Conservation (phyloP, 2,329 filamentous ascomycete genomes). For the Sporothrix luriei region DNA sequence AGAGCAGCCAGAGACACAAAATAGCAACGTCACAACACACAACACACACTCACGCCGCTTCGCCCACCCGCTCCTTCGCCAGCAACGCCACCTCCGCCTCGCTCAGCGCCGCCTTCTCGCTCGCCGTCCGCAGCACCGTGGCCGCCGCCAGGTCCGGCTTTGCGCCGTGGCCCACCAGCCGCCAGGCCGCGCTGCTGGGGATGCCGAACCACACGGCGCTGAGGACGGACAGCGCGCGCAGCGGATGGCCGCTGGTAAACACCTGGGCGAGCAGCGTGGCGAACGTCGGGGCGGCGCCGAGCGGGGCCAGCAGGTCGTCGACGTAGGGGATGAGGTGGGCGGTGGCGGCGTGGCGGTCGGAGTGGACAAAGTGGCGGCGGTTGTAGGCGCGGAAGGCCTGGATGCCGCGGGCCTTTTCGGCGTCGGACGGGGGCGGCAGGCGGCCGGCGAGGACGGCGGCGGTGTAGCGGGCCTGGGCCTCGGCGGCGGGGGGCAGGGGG, state of each 20-base stretch:
- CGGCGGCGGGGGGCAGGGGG: conserved; percentile 41
- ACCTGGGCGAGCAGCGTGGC: conserved; percentile 39
- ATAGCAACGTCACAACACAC: neutral
- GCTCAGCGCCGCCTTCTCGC: conserved; percentile 38
- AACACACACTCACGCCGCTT: neutral
- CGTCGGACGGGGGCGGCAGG: conserved; percentile 39
- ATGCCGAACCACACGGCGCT: conserved; percentile 45
- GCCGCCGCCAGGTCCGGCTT: conserved; percentile 41
- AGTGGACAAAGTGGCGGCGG: conserved; percentile 40
- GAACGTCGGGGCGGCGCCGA: conserved; percentile 43
- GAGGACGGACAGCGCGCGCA: conserved; percentile 39
- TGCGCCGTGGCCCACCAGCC: conserved; percentile 43
- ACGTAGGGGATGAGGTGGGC: conserved; percentile 41
- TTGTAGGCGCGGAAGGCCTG: conserved; percentile 39
- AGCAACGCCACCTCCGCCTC: conserved; percentile 36
- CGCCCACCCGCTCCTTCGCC: neutral
- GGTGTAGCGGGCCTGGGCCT: conserved; percentile 44
- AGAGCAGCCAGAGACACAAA: neutral
- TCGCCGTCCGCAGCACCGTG: conserved; percentile 42
- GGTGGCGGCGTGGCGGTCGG: conserved; percentile 42
- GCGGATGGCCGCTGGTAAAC: conserved; percentile 39
- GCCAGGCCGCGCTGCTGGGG: conserved; percentile 44
- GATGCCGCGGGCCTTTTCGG: conserved; percentile 41
- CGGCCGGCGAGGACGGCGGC: conserved; percentile 40
- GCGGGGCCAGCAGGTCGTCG: conserved; percentile 42